These are phyloP conservation scores for Filobasidium floriforme DNA, from an alignment of 768 basidiomycete genomes.

Conservation along the genomic window DNA sequence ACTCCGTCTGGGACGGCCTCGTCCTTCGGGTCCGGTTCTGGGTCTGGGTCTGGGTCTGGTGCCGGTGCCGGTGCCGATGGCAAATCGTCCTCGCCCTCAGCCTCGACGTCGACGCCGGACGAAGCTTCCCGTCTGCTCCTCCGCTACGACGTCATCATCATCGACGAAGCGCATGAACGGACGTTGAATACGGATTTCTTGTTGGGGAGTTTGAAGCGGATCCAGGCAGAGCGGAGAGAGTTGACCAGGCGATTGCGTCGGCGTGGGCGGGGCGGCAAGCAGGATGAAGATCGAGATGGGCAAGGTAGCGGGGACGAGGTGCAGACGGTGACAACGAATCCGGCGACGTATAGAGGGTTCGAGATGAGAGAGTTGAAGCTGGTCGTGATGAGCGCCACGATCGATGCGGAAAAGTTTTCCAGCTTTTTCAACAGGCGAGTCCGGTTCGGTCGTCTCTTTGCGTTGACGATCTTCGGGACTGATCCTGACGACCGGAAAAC, in stretches of 20 bases:
- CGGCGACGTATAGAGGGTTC: conserved; percentile 13
- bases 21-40: too few relatives aligned
- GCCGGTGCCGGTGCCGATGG: too few relatives aligned
- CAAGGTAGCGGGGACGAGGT: conserved; percentile 2
- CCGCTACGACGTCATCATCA: conserved; percentile 76
- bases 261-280: conserved; percentile 48
- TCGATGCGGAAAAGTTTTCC: conserved; percentile 92
- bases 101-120: conserved; percentile 25
- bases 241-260: conserved; percentile 27
- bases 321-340: too few relatives aligned
- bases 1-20: neutral
- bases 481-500: neutral
- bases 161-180: conserved; percentile 96
- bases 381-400: conserved; percentile 93
- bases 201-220: conserved; percentile 79
- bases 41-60: too few relatives aligned
- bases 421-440: conserved; percentile 74
- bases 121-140: conserved; percentile 51
- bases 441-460: neutral
- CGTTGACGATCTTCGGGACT: neutral
- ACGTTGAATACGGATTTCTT: conserved; percentile 88
- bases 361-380: conserved; percentile 68
- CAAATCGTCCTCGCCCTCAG: neutral
- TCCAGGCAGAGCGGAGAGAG: conserved; percentile 61
- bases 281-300: conserved; percentile 7